Evolutionary conservation across 169 alveolate genomes (phyloP).

Genomic region (Fabrea salina): DNA sequence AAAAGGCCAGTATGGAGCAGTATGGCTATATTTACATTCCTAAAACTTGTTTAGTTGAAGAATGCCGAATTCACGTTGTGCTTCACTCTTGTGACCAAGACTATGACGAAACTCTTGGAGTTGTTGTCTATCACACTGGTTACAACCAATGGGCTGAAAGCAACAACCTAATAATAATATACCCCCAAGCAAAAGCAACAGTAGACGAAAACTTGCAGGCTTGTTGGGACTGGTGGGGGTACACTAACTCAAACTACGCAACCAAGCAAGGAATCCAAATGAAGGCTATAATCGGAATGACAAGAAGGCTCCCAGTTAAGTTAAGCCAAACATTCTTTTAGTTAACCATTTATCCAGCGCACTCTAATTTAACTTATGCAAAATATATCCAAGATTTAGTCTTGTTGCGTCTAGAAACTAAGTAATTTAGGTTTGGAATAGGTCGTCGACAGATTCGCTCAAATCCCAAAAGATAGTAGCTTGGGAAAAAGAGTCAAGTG

Average conservation of each 20-base stretch:
- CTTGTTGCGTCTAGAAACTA: too few species aligned
- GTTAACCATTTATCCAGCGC: too few species aligned
- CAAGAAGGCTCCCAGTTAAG: neutral
- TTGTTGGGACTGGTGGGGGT: slow-evolving; percentile 62
- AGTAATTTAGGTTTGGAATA: too few species aligned
- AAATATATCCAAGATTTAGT: too few species aligned
- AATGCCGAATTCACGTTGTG: slow-evolving; percentile 24
- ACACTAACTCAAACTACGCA: slow-evolving; percentile 24
- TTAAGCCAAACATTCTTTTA: too few species aligned
- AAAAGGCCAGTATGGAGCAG: neutral
- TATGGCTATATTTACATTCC: slow-evolving; percentile 34
- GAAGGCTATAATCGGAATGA: neutral
- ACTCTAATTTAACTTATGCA: too few species aligned
- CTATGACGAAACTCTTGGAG: neutral
- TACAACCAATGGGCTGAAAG: slow-evolving; percentile 47
- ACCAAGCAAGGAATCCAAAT: neutral
- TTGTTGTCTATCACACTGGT: slow-evolving; percentile 37
- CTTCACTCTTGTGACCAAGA: slow-evolving; percentile 33
- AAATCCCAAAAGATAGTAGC: too few species aligned
- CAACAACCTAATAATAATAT: slow-evolving; percentile 42
- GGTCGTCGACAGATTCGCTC: too few species aligned
- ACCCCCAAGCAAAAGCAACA: slow-evolving; percentile 37
- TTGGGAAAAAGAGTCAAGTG: too few species aligned
- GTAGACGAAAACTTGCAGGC: slow-evolving; percentile 10
- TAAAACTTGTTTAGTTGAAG: neutral